phyloP scores from a whole-genome alignment of 179 eudicot genomes.

The Monotropa hypopitys region DNA sequence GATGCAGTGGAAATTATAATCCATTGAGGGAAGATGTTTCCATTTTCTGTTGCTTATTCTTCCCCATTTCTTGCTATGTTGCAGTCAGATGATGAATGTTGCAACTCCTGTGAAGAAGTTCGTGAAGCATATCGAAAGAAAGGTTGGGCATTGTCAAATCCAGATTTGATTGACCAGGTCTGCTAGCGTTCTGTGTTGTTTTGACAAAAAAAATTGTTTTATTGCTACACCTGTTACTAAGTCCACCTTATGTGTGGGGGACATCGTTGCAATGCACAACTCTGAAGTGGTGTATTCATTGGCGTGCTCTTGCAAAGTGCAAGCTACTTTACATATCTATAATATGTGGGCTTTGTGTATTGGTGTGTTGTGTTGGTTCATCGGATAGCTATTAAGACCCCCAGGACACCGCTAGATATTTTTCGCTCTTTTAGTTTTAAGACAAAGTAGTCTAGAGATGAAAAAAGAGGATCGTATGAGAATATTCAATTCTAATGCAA shows the following conservation, averaged over 20 bases:
- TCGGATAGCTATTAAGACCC: neutral
- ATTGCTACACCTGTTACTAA: neutral
- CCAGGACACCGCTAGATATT: too few species aligned
- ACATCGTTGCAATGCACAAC: neutral
- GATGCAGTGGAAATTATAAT: neutral
- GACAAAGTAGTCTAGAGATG: neutral
- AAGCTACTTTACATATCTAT: neutral
- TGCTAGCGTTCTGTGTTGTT: neutral
- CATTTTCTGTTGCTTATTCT: neutral
- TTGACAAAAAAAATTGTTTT: neutral
- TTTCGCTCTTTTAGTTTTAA: too few species aligned
- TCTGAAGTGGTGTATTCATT: neutral
- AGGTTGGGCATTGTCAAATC: slow-evolving; percentile 81
- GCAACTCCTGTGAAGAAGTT: slow-evolving; percentile 93
- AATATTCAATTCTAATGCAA: neutral
- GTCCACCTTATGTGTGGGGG: neutral
- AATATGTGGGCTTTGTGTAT: neutral
- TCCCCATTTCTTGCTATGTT: slow-evolving; percentile 10
- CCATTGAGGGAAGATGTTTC: neutral
- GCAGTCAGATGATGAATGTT: slow-evolving; percentile 85
- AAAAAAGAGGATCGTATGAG: neutral
- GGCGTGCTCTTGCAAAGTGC: neutral
- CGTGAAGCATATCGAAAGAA: slow-evolving; percentile 90
- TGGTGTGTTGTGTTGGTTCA: neutral
- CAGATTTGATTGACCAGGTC: slow-evolving; percentile 91